Percentiles rank a stretch among this genome's conserved stretches.
phyloP scores from a whole-genome alignment of 2,329 filamentous ascomycete genomes.

The Orbilia brochopaga region DNA sequence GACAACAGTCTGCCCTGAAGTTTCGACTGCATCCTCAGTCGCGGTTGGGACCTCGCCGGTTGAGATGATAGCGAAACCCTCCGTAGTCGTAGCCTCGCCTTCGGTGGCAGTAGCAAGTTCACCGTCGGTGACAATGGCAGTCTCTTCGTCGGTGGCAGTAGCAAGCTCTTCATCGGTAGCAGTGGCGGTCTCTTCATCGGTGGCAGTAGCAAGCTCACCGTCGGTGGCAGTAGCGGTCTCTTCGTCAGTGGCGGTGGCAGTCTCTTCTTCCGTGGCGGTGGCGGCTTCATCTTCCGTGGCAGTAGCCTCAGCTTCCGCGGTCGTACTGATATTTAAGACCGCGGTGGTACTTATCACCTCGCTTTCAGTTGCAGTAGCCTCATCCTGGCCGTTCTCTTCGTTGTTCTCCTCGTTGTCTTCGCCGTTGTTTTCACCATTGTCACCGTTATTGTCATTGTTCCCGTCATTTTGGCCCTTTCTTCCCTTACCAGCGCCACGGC shows the following conservation, averaged over 20 bases:
- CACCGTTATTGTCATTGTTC: slow-evolving; percentile 4
- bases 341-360: too few relatives aligned
- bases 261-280: not conserved
- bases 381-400: too few relatives aligned
- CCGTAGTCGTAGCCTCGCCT: slow-evolving; percentile 16
- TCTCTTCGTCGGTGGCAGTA: not conserved
- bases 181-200: slow-evolving; percentile 1
- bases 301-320: too few relatives aligned
- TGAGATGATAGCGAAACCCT: slow-evolving; percentile 36
- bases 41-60: slow-evolving; percentile 16
- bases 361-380: too few relatives aligned
- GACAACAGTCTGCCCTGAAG: not conserved
- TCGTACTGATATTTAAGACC: too few relatives aligned
- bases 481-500: not conserved
- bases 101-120: slow-evolving; percentile 2
- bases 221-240: not conserved
- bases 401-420: slow-evolving; percentile 8
- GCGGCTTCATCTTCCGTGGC: slow-evolving; percentile 3
- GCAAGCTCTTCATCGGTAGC: slow-evolving; percentile 1
- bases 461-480: slow-evolving; percentile 6
- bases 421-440: not conserved
- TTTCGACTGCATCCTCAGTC: not conserved
- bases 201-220: not conserved
- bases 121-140: slow-evolving; percentile 6
- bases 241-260: not conserved